Conservation (phyloP, 805 yeast species). For the Dipodascus albidus region DNA sequence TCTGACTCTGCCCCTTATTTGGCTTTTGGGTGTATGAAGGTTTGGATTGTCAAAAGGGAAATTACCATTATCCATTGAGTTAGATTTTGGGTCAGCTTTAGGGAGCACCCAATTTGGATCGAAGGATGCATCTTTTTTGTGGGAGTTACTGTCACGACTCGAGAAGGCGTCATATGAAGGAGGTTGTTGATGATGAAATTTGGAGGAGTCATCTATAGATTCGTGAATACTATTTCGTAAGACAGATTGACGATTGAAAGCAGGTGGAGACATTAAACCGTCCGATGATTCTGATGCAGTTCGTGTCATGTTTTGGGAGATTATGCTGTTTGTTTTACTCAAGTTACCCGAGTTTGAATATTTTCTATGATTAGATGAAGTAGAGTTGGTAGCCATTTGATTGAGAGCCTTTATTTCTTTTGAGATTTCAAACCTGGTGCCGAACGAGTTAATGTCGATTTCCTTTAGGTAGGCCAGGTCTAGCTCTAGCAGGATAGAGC, state of each 20-base stretch:
- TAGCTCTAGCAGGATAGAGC: conserved; percentile 71
- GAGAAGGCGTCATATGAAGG: not conserved
- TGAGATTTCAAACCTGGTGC: conserved; percentile 85
- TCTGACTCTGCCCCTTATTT: not conserved
- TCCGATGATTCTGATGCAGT: conserved; percentile 1
- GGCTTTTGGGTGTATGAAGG: not conserved
- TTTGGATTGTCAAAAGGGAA: not conserved
- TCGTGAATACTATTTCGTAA: not conserved
- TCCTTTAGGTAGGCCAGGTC: conserved; percentile 84
- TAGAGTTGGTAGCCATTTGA: conserved; percentile 7
- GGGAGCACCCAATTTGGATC: conserved; percentile 15
- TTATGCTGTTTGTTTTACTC: not conserved
- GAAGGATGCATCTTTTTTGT: conserved; percentile 13
- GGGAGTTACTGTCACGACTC: conserved; percentile 3
- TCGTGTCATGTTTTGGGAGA: conserved; percentile 1
- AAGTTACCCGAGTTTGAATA: not conserved
- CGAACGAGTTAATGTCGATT: conserved; percentile 83
- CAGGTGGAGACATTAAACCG: not conserved
- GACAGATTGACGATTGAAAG: not conserved
- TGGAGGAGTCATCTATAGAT: not conserved
- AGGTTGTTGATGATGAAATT: not conserved
- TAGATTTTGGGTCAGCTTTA: not conserved
- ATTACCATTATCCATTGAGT: not conserved
- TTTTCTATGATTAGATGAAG: not conserved
- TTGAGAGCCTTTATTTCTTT: conserved; percentile 69